Evolutionary conservation across 441 rosid genomes (phyloP), one percentile per base, ranked within the genome.

Genomic region (Mallotus repandus): DNA sequence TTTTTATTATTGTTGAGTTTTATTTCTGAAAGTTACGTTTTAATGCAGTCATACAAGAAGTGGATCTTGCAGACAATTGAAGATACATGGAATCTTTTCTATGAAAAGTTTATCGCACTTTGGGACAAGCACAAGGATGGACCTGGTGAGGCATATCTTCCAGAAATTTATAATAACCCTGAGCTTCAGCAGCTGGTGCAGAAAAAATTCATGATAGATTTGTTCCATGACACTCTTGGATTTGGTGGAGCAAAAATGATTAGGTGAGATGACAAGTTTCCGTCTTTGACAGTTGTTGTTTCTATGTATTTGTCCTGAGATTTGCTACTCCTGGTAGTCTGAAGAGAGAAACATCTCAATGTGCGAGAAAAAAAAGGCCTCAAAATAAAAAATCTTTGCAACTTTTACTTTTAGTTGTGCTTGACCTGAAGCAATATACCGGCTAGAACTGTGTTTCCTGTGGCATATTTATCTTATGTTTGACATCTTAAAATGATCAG

Each of bases 201-300:
- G 81, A 86, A 72, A 70, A 85, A 82, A 52, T 94, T 63, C 73
- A 87, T 92, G 89, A 76, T 21, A 67, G 89, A 86, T 70, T 78
- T 94, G 82, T 80, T 92, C 82, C 98, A 89, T 70, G 98, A 92
- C 73, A 74, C 90, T 25, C 93, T 94, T 65, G 99, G 99, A 68
- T 94, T 91, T 53, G 99, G 97, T 45, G 93, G 97, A 64, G 98
- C 98, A 67, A 92, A 94, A 83, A 92, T 94, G 99, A 91, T 89
- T 62, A 87, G 99, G 98, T 89, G 69, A 74, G 77, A 67, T 22
- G 11, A 22, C 16, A 65, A 58, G 9, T 22, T 25, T 64, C 66
- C 45, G 29, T 15, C 18, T 56, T 53, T n/a, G 53, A 60, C 12
- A 5, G 29, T 15, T 52, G 41, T 53, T 13, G 46, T 70, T 74